Evolutionary conservation across 352 stramenopile species (phyloP).

Genomic region (Phytophthora idaei): DNA sequence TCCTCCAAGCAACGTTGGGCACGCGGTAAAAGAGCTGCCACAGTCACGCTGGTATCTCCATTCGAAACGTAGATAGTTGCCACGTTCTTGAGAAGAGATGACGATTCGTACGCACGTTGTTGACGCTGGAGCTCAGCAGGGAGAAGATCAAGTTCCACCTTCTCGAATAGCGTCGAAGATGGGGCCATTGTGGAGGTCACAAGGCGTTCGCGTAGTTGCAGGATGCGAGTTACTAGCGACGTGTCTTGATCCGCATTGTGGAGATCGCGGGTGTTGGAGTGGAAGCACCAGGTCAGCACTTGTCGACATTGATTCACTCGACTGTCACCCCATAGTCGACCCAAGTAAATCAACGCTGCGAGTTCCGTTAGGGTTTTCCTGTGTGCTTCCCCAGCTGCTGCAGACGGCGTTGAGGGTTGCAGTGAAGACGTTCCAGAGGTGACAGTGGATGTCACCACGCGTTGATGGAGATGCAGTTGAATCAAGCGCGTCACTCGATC

Average conservation of each 20-base stretch:
- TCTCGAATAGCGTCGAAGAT: conserved; percentile 15
- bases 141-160: conserved; percentile 25
- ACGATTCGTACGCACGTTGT: conserved; percentile 4
- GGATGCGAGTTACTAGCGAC: conserved; percentile 17
- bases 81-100: conserved; percentile 13
- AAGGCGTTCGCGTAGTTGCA: conserved; percentile 37
- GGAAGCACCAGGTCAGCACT: conserved; percentile 44
- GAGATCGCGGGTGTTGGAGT: conserved; percentile 18
- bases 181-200: conserved; percentile 15
- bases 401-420: conserved; percentile 19
- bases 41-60: background rate
- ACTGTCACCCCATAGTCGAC: conserved; percentile 24
- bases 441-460: conserved; percentile 30
- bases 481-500: conserved; percentile 35
- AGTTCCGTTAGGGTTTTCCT: conserved; percentile 35
- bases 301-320: conserved; percentile 39
- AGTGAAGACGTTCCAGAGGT: conserved; percentile 12
- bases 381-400: conserved; percentile 17
- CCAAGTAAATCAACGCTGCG: conserved; percentile 41
- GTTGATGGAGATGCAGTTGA: conserved; percentile 38
- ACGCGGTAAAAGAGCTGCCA: conserved; percentile 1
- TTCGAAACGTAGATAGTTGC: conserved; percentile 20
- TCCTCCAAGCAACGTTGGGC: conserved; percentile 35
- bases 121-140: conserved; percentile 23
- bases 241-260: conserved; percentile 24